phyloP scores from a whole-genome alignment of 805 yeast species.

The Aciculoconidium aculeatum region DNA sequence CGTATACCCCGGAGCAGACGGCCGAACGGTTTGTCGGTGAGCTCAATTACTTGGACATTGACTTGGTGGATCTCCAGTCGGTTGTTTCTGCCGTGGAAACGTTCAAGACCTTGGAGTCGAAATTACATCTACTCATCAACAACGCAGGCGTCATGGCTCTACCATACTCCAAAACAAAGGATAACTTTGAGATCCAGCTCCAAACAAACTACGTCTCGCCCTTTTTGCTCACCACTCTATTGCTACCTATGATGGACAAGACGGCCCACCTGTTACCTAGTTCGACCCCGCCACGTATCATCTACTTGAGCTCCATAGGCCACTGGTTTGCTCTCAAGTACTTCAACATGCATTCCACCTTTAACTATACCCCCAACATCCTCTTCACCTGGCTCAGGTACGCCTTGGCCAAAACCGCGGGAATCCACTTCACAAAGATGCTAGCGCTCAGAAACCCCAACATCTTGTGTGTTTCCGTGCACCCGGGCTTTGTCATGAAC shows the following conservation, averaged over 20 bases:
- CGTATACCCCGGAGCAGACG: conserved; percentile 17
- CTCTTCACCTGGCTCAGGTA: conserved; percentile 75
- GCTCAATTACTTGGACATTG: conserved; percentile 32
- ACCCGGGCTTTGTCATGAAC: conserved; percentile 85
- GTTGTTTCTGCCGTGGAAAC: conserved; percentile 40
- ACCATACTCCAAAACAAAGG: conserved; percentile 60
- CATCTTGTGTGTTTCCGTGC: conserved; percentile 58
- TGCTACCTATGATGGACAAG: conserved; percentile 48
- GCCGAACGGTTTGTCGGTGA: conserved; percentile 28
- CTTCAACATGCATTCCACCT: conserved; percentile 43
- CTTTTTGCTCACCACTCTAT: conserved; percentile 57
- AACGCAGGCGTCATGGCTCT: conserved; percentile 80
- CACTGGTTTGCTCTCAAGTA: conserved; percentile 49
- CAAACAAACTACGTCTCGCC: conserved; percentile 78
- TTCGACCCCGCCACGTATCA: conserved; percentile 44
- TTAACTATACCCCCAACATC: conserved; percentile 57
- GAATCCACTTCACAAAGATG: conserved; percentile 65
- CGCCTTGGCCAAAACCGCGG: conserved; percentile 70
- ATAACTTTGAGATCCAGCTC: conserved; percentile 71
- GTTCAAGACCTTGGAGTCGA: conserved; percentile 41
- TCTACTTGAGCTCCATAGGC: conserved; percentile 61
- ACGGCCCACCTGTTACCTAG: conserved; percentile 22
- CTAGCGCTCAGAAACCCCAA: conserved; percentile 63
- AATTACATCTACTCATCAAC: conserved; percentile 58
- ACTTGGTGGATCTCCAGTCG: conserved; percentile 26